These are phyloP conservation scores for Podospora fimiseda DNA, from an alignment of 495 filamentous ascomycete genomes.

Conservation along the genomic window DNA sequence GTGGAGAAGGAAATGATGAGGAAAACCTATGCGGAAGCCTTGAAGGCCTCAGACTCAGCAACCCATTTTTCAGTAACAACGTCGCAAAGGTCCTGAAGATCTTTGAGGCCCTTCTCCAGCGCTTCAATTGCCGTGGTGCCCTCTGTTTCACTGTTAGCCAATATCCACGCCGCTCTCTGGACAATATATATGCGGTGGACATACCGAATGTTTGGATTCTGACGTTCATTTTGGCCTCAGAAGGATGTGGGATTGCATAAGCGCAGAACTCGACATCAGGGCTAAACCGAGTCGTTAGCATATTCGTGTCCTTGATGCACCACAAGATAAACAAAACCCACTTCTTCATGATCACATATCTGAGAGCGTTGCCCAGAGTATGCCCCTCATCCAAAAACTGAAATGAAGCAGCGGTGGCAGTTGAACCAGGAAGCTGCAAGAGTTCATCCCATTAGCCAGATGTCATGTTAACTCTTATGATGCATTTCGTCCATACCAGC, in stretches of 20 bases:
- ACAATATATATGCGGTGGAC: conserved; percentile 14
- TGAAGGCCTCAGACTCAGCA: conserved; percentile 56
- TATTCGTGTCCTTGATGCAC: conserved; percentile 3
- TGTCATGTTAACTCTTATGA: not conserved
- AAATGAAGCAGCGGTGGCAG: conserved; percentile 64
- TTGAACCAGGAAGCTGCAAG: conserved; percentile 60
- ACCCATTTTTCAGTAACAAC: conserved; percentile 84
- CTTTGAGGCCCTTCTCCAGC: conserved; percentile 80
- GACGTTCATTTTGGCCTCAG: conserved; percentile 91
- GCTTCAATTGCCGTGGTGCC: conserved; percentile 74
- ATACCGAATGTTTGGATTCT: conserved; percentile 93
- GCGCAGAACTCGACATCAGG: conserved; percentile 96
- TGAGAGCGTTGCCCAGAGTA: conserved; percentile 87
- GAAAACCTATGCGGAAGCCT: conserved; percentile 21
- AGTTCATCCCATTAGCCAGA: not conserved
- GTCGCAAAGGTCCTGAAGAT: conserved; percentile 85
- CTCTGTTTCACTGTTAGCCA: conserved; percentile 42
- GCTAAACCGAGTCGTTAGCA: conserved; percentile 38
- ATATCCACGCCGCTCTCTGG: not conserved
- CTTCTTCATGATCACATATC: conserved; percentile 99
- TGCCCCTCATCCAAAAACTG: conserved; percentile 90
- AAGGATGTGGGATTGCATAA: conserved; percentile 95
- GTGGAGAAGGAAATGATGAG: not conserved
- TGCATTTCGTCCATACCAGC: conserved; percentile 24
- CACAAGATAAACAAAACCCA: conserved; percentile 26